Base-by-base conservation (phyloP, 495 filamentous ascomycete genomes). In the Terfezia boudieri region DNA sequence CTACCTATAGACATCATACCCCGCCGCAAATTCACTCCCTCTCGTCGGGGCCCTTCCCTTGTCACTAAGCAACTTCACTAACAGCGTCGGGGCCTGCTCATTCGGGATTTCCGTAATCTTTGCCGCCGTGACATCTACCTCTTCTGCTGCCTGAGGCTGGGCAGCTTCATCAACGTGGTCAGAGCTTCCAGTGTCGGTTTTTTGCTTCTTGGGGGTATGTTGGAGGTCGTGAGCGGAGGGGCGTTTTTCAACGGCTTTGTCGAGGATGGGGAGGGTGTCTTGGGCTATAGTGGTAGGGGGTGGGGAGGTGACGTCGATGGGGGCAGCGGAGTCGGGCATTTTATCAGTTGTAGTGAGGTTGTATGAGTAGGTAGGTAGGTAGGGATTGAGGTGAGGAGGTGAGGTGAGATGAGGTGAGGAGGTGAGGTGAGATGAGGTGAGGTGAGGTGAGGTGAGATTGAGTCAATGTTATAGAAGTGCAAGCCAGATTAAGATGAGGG, bases 11-110 rank as follows among this genome's bases (percentile, higher is more conserved):
- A 96, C 60, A 71, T 98, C 90, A 68, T 95, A 94, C 4, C 90
- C 90, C 4, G 90, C 90, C 0, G 89, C 83, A 61, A 87, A 87
- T 37, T 81, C 81, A 60, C 82, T 88, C 51, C 88, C 89, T 57
- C 89, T 76, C 0, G 87, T 96, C 8, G 90, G 90, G 36, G 84
- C 74, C 16, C 72, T 74, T 9, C 77, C 90, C 35, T 77, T 75
- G 17, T 74, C 67, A 14, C 80, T 78, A 53, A 96, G 79, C 66
- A 88, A 86, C 76, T 94, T 87, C 64, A 98, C 79, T 49, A 84
- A 75, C 37, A 94, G 74, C 11, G 81, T 68, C 14, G 80, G 81
- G 4, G 67, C 53, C 8, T 67, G 61, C 48, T 58, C 59, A 43
- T 62, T 52, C 14, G 54, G 57, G 16, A 66, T 62, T 14, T 66